Percentiles rank a stretch among this genome's conserved stretches.
Conservation (phyloP, 345 rosid genomes). For the Sonneratia caseolaris region DNA sequence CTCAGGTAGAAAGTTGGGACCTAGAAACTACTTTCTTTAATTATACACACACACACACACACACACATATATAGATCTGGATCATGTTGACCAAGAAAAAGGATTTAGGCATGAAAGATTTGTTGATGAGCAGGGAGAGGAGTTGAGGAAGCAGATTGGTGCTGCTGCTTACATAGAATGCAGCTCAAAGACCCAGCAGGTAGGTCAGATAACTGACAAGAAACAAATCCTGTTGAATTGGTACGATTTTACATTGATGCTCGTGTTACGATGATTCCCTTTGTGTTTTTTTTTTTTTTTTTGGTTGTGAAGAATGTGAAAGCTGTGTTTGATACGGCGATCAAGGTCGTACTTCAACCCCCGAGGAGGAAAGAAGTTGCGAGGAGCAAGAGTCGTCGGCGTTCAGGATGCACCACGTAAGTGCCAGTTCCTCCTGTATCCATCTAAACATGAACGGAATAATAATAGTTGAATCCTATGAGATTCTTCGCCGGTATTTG, state of each 20-base stretch:
- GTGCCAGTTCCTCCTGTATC: conserved; percentile 15
- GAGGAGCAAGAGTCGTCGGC: conserved; percentile 51
- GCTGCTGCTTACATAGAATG: conserved; percentile 96
- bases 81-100: neutral
- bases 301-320: conserved; percentile 65
- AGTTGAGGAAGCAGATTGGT: conserved; percentile 85
- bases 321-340: conserved; percentile 85
- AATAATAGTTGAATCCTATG: neutral
- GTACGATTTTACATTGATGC: neutral
- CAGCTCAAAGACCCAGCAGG: conserved; percentile 98
- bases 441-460: neutral
- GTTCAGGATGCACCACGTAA: conserved; percentile 74
- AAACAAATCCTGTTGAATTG: neutral
- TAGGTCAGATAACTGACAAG: conserved; percentile 36
- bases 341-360: conserved; percentile 95
- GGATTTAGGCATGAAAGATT: neutral
- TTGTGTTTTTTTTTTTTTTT: neutral
- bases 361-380: conserved; percentile 73
- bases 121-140: conserved; percentile 59
- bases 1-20: conserved; percentile 38
- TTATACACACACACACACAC: too few species aligned
- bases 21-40: neutral
- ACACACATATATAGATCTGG: neutral
- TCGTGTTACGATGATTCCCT: neutral
- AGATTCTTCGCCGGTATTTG: neutral